Percentiles rank a stretch among this genome's conserved stretches.
phyloP scores from a whole-genome alignment of 2,329 filamentous ascomycete species.

The Diaporthe ampelina region DNA sequence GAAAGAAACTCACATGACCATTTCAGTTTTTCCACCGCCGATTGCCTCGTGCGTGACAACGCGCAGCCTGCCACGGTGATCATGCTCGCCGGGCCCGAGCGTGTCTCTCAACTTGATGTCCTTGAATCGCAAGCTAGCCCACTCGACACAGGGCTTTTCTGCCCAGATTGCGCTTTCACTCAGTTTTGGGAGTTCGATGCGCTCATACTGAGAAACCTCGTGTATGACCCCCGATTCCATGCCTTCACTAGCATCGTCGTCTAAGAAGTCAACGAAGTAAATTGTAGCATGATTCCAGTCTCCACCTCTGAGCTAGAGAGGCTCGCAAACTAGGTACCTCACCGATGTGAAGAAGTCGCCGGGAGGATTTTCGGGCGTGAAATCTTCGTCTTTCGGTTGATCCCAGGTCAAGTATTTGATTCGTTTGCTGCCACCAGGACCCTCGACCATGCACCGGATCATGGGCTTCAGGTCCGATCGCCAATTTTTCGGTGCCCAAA shows the following conservation, averaged over 20 bases:
- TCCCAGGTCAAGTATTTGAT: constrained; percentile 35
- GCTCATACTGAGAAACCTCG: not conserved
- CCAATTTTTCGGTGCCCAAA: constrained; percentile 3
- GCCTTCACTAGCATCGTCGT: not conserved
- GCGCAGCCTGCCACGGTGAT: constrained; percentile 5
- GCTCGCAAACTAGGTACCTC: not conserved
- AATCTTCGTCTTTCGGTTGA: not conserved
- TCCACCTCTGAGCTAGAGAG: not conserved
- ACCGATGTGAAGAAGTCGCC: not conserved
- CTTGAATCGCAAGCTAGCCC: not conserved
- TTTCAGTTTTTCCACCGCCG: not conserved
- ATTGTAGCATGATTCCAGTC: constrained; percentile 35
- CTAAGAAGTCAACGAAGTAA: not conserved
- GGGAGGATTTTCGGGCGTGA: no score
- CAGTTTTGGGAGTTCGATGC: not conserved
- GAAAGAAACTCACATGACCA: constrained; percentile 20
- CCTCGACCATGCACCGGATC: not conserved
- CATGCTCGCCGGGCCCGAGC: not conserved
- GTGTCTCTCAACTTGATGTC: not conserved
- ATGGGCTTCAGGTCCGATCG: constrained; percentile 7
- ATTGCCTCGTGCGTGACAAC: not conserved
- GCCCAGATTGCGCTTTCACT: constrained; percentile 22
- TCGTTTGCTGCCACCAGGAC: no score
- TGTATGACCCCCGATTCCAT: not conserved
- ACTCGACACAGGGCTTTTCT: constrained; percentile 26